Base-by-base conservation (phyloP, 257 asterid genomes). In the Nemophila menziesii region DNA sequence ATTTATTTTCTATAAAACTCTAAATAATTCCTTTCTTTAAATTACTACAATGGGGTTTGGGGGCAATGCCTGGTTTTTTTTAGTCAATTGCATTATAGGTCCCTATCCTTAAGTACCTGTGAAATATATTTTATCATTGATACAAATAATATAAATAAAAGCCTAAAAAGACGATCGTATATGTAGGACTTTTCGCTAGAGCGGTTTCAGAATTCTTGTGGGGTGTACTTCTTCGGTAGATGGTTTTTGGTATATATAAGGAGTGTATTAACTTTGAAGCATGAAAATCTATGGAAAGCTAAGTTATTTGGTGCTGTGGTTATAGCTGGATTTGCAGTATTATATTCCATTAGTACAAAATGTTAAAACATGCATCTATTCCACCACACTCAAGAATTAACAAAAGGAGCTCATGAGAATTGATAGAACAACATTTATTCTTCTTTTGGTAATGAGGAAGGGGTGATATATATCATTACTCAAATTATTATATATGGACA, bases 111-210 rank as follows among this genome's bases (percentile, higher is more conserved):
- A n/a, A n/a, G n/a, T n/a, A n/a, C n/a, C n/a, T n/a, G n/a, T n/a
- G n/a, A n/a, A n/a, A n/a, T n/a, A n/a, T n/a, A n/a, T n/a, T n/a
- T n/a, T n/a, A n/a, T n/a, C n/a, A n/a, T n/a, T n/a, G n/a, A n/a
- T n/a, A n/a, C n/a, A n/a, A n/a, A n/a, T n/a, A n/a, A n/a, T n/a
- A n/a, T n/a, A n/a, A n/a, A n/a, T n/a, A n/a, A n/a, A n/a, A n/a
- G n/a, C n/a, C n/a, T n/a, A n/a, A n/a, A n/a, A n/a, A n/a, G n/a
- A n/a, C n/a, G n/a, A n/a, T n/a, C n/a, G 20, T 8, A 41, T 58
- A 42, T 60, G 63, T 61, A 80, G 95, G 82, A 76, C 42, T 89
- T 84, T 69, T 76, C 92, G 17, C 41, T 74, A 46, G 78, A 62
- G 68, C 73, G 41, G 55, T 84, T 84, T 40, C 74, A 41, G 33